Evolutionary conservation across 23 red algal genomes (phyloP), one percentile per base, ranked within the genome.

Genomic region (Gracilaria gracilis): DNA sequence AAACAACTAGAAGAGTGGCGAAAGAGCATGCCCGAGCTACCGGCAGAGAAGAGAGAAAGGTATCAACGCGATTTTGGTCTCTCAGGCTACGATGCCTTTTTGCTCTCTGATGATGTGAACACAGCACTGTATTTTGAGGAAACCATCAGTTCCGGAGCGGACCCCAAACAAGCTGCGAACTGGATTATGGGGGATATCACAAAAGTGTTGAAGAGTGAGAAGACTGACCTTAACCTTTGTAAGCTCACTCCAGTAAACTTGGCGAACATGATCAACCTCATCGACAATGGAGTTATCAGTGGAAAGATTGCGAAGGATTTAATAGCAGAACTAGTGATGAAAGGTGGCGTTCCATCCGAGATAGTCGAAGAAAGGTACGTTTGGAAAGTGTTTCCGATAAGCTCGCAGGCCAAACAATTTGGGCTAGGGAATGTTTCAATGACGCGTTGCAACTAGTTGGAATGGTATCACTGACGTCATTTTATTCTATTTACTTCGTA

Each of bases 261-360:
- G 8, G 92, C 92, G 6, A 93, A 98, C 40, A 83, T 98, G 84
- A 87, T 98, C 31, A 53, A 39, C 29, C 59, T 98, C 20, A 95
- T 95, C 75, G 93, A 95, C 33, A 59, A 94, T 39, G 94, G 91
- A 40, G 82, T 86, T 27, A 98, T 98, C 35, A 96, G 96, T 87
- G 91, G 93, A 46, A 98, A 95, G 65, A 94, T 98, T 88, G 94
- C 76, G 28, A 98, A 98, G 83, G 93, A 90, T 62, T 70, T 98
- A 28, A 50, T 98, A 0, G 64, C 58, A 0, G 90, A 91, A 74
- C 61, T 98, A 13, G 80, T 98, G 5, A 83, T 86, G 53, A 42
- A 88, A 11, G 89, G 92, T 6, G 88, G 96, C 57, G 49, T 61
- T 57, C 82, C 88, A 28, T 86, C 88, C 23, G 86, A 79, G 1